A percentile compares a stretch with the other conserved stretches of the same genome.
Evolutionary conservation across 306 rosid species (phyloP).

Genomic region (Vigna nakashimae): DNA sequence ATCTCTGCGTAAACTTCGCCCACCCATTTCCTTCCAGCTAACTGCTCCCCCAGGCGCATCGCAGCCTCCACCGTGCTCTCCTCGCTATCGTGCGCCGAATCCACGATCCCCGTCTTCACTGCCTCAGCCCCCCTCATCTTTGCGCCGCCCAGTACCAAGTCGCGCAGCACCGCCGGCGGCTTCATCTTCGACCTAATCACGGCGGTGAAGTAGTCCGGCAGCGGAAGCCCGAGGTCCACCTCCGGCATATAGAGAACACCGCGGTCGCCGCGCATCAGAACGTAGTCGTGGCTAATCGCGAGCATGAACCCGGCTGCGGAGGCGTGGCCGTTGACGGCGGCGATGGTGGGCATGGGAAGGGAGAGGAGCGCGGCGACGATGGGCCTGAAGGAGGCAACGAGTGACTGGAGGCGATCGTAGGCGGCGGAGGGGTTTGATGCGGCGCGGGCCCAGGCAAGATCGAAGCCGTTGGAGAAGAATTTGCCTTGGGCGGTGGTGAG

Average conservation of each 20-base stretch:
- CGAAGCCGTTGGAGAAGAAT: conserved; percentile 82
- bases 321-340: conserved; percentile 76
- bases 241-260: conserved; percentile 84
- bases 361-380: conserved; percentile 63
- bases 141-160: conserved; percentile 58
- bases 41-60: conserved; percentile 54
- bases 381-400: conserved; percentile 57
- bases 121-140: conserved; percentile 60
- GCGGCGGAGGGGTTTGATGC: conserved; percentile 57
- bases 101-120: conserved; percentile 67
- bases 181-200: conserved; percentile 54
- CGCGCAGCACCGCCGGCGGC: conserved; percentile 51
- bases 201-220: conserved; percentile 68
- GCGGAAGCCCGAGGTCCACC: conserved; percentile 60
- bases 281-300: conserved; percentile 70
- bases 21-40: conserved; percentile 59
- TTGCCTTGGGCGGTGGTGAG: conserved; percentile 74
- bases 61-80: conserved; percentile 58
- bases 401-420: conserved; percentile 42
- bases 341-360: conserved; percentile 79
- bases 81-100: conserved; percentile 64
- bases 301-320: conserved; percentile 58
- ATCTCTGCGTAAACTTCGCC: conserved; percentile 68
- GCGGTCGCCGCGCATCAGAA: conserved; percentile 63
- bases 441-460: conserved; percentile 69